Conservation (phyloP, 2,329 filamentous ascomycete species). For the Fusarium incarnatum region DNA sequence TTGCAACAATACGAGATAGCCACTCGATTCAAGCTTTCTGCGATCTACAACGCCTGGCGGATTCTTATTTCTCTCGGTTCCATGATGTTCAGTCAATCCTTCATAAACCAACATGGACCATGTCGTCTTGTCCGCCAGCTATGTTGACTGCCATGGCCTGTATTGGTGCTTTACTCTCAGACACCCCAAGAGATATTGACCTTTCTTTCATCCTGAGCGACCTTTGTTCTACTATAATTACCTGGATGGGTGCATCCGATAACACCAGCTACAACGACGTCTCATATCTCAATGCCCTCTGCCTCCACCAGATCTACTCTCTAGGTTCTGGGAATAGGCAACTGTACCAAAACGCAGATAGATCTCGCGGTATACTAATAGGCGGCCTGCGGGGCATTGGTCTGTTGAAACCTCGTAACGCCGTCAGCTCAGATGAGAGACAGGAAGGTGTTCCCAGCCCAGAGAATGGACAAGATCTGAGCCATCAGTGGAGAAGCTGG, state of each 20-base stretch:
- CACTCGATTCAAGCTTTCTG: not conserved
- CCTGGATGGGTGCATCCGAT: not conserved
- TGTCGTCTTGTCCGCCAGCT: not conserved
- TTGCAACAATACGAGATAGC: not conserved
- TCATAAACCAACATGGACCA: not conserved
- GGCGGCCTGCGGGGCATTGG: not conserved
- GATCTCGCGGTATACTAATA: not conserved
- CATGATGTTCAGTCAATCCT: slow-evolving; percentile 2
- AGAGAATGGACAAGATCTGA: not conserved
- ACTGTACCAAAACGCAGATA: not conserved
- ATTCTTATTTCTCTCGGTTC: not conserved
- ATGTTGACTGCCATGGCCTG: not conserved
- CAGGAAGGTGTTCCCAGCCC: not conserved
- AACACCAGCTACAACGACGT: not conserved
- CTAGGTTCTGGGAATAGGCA: not conserved
- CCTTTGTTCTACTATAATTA: not conserved
- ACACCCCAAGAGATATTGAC: not conserved
- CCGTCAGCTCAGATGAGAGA: not conserved
- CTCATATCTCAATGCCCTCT: not conserved
- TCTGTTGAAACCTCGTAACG: not conserved
- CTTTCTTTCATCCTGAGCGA: not conserved
- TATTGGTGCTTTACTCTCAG: not conserved
- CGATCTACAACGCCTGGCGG: not conserved
- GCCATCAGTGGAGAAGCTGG: not conserved
- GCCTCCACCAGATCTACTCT: not conserved